Conservation (phyloP, 495 filamentous ascomycete genomes). For the Corynascus novoguineensis region DNA sequence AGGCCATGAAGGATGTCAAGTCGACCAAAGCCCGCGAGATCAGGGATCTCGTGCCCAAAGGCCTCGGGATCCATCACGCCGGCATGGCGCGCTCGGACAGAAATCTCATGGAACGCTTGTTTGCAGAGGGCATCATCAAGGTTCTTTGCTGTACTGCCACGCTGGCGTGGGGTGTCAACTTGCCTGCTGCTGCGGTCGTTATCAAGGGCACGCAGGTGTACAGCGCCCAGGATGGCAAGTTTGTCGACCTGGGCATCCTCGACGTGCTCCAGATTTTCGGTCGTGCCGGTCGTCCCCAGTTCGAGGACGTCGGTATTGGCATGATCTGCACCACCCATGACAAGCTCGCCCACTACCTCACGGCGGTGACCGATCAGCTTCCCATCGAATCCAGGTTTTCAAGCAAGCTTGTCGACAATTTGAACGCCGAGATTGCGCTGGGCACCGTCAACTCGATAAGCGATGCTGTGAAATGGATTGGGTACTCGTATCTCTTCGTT, state of each 20-base stretch:
- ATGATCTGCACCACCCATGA: constrained; percentile 95
- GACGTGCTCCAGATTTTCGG: constrained; percentile 99
- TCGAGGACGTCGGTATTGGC: constrained; percentile 90
- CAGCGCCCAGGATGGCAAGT: constrained; percentile 91
- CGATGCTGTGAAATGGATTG: constrained; percentile 93
- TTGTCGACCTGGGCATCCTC: constrained; percentile 92
- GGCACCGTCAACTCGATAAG: constrained; percentile 93
- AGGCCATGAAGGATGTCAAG: constrained; percentile 74
- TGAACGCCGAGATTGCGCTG: constrained; percentile 91
- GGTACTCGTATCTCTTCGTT: constrained; percentile 95
- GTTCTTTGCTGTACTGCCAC: constrained; percentile 98
- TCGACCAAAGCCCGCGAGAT: constrained; percentile 77
- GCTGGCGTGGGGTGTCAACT: constrained; percentile 97
- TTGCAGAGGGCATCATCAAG: constrained; percentile 81
- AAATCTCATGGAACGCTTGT: constrained; percentile 88
- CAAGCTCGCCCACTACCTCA: constrained; percentile 85
- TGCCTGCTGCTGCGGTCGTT: constrained; percentile 92
- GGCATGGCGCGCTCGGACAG: constrained; percentile 90
- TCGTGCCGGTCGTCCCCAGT: constrained; percentile 94
- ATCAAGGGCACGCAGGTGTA: constrained; percentile 98
- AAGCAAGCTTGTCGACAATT: constrained; percentile 83
- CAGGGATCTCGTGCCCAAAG: constrained; percentile 80
- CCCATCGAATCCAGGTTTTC: constrained; percentile 95
- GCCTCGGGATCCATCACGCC: constrained; percentile 91
- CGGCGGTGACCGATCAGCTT: constrained; percentile 88